A percentile compares a stretch with the other conserved stretches of the same genome.
phyloP scores from a whole-genome alignment of 2,329 filamentous ascomycete genomes.

The Paraphoma sp. region DNA sequence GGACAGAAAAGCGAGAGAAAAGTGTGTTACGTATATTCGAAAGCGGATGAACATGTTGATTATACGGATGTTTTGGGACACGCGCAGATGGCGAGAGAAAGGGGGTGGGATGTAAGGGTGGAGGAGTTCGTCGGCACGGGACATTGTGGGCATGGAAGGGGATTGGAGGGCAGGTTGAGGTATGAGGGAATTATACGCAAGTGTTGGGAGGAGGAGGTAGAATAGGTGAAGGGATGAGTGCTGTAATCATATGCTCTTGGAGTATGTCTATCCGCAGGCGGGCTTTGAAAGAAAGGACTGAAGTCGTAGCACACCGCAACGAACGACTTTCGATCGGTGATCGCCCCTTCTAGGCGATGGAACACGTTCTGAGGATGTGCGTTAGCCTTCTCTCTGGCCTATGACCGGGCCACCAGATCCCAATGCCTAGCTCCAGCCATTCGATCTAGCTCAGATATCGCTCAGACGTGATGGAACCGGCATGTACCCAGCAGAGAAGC shows the following conservation, averaged over 20 bases:
- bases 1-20: slow-evolving; percentile 26
- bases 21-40: slow-evolving; percentile 66
- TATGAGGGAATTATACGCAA: not conserved
- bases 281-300: too few species aligned
- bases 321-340: too few species aligned
- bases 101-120: slow-evolving; percentile 56
- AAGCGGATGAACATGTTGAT: slow-evolving; percentile 59
- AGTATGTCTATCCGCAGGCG: not conserved
- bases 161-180: not conserved
- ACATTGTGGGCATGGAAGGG: slow-evolving; percentile 60
- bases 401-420: too few species aligned
- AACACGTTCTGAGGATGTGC: too few species aligned
- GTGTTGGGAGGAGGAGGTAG: not conserved
- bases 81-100: slow-evolving; percentile 51
- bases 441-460: too few species aligned
- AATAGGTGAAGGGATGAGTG: not conserved
- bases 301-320: too few species aligned
- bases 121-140: slow-evolving; percentile 61
- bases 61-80: slow-evolving; percentile 61
- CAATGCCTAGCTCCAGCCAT: too few species aligned
- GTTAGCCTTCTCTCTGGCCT: too few species aligned
- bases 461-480: too few species aligned
- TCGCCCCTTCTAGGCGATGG: too few species aligned
- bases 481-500: too few species aligned
- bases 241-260: not conserved